Percentiles rank a stretch among this genome's conserved stretches.
Conservation (phyloP, 768 basidiomycete species). For the Suillus plorans region DNA sequence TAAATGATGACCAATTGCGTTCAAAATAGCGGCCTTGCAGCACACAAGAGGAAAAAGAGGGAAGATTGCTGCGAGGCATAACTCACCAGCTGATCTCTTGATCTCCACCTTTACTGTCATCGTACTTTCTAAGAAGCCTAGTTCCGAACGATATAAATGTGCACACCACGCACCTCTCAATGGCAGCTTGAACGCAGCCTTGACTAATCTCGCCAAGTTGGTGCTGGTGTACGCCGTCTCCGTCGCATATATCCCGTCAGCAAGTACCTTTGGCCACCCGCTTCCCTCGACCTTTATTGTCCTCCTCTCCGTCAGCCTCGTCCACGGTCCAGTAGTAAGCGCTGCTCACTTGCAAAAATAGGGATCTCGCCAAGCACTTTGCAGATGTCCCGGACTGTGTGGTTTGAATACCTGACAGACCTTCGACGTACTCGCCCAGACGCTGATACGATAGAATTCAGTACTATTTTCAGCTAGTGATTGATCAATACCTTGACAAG, state of each 20-base stretch:
- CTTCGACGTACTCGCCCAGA: constrained; percentile 43
- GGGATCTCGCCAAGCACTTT: background rate
- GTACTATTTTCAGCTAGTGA: background rate
- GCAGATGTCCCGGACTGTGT: constrained; percentile 31
- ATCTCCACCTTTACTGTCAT: too few relatives aligned
- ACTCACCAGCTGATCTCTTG: too few relatives aligned
- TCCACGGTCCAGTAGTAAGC: constrained; percentile 58
- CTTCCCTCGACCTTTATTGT: constrained; percentile 40
- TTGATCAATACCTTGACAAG: constrained; percentile 59
- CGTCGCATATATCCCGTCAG: constrained; percentile 97
- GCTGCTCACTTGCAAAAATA: constrained; percentile 56
- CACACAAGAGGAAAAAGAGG: background rate
- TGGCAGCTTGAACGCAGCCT: constrained; percentile 88
- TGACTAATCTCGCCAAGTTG: constrained; percentile 66
- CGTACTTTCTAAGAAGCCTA: too few relatives aligned
- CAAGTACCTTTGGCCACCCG: constrained; percentile 75
- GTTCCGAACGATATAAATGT: background rate
- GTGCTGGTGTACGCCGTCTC: constrained; percentile 83
- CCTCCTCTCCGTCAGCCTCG: constrained; percentile 57
- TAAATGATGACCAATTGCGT: background rate
- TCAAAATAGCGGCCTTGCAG: background rate
- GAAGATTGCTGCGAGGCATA: background rate
- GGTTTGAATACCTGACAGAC: constrained; percentile 61
- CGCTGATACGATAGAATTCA: constrained; percentile 40
- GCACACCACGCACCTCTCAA: constrained; percentile 58